Evolutionary conservation across 495 filamentous ascomycete species (phyloP).

Genomic region (Penicillium ochrochloron): DNA sequence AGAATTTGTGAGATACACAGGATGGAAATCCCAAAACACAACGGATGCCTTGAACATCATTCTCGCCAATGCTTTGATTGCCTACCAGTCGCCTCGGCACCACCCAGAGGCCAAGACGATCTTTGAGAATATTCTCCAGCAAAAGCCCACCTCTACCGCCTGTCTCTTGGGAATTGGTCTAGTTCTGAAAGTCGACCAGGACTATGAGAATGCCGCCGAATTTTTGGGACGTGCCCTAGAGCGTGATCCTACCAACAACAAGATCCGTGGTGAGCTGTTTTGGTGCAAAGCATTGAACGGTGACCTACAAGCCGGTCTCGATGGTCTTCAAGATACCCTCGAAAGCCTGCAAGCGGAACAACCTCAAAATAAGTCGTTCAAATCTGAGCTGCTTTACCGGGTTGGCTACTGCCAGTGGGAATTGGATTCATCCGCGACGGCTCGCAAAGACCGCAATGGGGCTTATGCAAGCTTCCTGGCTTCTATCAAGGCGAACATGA

Average conservation of each 20-base stretch:
- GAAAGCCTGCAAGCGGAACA: constrained; percentile 58
- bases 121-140: constrained; percentile 77
- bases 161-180: constrained; percentile 89
- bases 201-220: constrained; percentile 76
- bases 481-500: constrained; percentile 84
- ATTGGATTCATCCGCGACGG: constrained; percentile 66
- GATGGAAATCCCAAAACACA: constrained; percentile 66
- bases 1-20: constrained; percentile 65
- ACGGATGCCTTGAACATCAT: constrained; percentile 73
- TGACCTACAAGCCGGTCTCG: constrained; percentile 64
- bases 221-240: constrained; percentile 76
- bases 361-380: constrained; percentile 67
- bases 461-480: constrained; percentile 84
- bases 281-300: constrained; percentile 91
- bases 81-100: constrained; percentile 85
- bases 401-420: constrained; percentile 92
- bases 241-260: constrained; percentile 71
- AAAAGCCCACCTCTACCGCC: constrained; percentile 71
- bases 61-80: constrained; percentile 81
- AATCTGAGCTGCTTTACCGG: constrained; percentile 82
- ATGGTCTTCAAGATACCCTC: constrained; percentile 73
- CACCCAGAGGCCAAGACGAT: constrained; percentile 83
- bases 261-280: constrained; percentile 78
- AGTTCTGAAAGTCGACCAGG: constrained; percentile 89
- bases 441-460: constrained; percentile 75